Evolutionary conservation across 257 asterid genomes (phyloP).

Genomic region (Catharanthus roseus): DNA sequence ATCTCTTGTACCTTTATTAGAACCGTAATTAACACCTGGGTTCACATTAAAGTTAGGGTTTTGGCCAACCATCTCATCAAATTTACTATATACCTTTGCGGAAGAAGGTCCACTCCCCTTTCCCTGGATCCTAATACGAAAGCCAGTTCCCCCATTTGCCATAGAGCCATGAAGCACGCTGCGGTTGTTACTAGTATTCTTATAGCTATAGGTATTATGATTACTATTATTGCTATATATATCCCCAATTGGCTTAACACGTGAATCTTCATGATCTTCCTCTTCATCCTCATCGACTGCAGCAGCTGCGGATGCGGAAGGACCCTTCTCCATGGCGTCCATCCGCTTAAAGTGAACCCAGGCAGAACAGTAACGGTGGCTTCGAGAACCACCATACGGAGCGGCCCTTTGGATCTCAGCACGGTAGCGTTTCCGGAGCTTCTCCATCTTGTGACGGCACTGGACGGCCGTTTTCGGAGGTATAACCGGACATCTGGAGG

Average conservation of each 20-base stretch:
- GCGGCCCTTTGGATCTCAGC: conserved; percentile 88
- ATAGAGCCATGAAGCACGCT: conserved; percentile 27
- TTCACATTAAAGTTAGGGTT: conserved; percentile 29
- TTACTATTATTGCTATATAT: conserved; percentile 30
- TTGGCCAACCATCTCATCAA: conserved; percentile 37
- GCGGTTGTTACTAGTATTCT: conserved; percentile 19
- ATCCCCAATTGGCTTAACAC: conserved; percentile 50
- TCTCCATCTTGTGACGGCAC: conserved; percentile 99
- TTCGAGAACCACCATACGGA: conserved; percentile 54
- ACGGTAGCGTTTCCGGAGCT: conserved; percentile 88
- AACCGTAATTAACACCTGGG: conserved; percentile 46
- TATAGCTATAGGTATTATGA: conserved; percentile 16
- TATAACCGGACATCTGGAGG: conserved; percentile 42
- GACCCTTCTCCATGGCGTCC: conserved; percentile 89
- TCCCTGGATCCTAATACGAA: conserved; percentile 79
- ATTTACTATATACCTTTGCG: conserved; percentile 32
- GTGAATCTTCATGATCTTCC: conserved; percentile 31
- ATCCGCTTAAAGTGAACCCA: conserved; percentile 88
- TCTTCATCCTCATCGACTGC: conserved; percentile 46
- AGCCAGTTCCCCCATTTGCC: conserved; percentile 51
- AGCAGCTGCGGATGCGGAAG: conserved; percentile 47
- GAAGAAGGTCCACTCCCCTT: conserved; percentile 27
- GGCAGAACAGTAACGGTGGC: conserved; percentile 59
- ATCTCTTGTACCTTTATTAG: conserved; percentile 37
- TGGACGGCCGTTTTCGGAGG: conserved; percentile 76